phyloP scores from a whole-genome alignment of 2,329 filamentous ascomycete genomes.

The Fusarium brachygibbosum region DNA sequence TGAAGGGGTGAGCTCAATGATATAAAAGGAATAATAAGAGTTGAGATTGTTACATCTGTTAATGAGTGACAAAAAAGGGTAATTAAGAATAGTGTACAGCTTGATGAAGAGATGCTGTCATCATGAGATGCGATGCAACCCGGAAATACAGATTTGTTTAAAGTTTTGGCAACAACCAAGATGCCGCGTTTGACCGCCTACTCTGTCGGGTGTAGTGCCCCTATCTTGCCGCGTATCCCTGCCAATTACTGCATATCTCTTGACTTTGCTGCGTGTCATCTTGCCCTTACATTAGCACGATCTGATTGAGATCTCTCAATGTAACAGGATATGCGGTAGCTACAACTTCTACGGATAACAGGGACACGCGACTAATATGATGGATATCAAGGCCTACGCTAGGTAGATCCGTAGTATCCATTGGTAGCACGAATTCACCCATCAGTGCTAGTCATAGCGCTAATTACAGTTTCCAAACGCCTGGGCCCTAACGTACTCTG shows the following conservation, averaged over 20 bases:
- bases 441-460: too few relatives aligned
- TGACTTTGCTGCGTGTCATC: neutral
- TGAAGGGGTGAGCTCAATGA: neutral
- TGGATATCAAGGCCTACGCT: too few relatives aligned
- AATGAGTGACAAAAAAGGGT: constrained; percentile 35
- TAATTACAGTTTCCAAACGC: too few relatives aligned
- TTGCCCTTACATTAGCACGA: neutral
- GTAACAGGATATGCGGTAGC: too few relatives aligned
- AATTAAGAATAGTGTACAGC: constrained; percentile 14
- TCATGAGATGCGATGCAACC: neutral
- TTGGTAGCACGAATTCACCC: too few relatives aligned
- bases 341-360: too few relatives aligned
- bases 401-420: too few relatives aligned
- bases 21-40: neutral
- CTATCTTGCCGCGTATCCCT: constrained; percentile 6
- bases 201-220: neutral
- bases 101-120: constrained; percentile 5
- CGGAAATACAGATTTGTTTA: constrained; percentile 14
- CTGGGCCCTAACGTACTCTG: too few relatives aligned
- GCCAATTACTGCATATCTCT: neutral
- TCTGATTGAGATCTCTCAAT: neutral
- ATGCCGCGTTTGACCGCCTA: constrained; percentile 19
- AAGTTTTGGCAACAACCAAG: constrained; percentile 11
- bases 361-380: too few relatives aligned
- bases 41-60: constrained; percentile 36